Evolutionary conservation across 129 eudicot genomes (phyloP).

Genomic region (Flaveria sonorensis): DNA sequence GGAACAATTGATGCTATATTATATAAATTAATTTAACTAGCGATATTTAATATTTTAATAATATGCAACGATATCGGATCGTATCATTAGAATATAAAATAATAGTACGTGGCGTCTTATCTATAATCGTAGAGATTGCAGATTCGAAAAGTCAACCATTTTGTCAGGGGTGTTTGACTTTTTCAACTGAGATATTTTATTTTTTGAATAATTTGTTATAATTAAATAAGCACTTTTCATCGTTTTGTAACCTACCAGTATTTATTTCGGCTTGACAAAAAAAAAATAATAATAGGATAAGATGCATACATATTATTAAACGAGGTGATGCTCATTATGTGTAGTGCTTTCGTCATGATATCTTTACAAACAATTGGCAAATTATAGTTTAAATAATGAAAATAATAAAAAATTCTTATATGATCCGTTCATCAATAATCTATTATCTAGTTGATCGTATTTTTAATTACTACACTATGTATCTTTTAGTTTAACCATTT

Average conservation of each 20-base stretch:
- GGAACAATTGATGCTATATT: constrained; percentile 14
- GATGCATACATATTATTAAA: background rate
- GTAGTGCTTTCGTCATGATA: constrained; percentile 21
- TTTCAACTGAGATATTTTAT: constrained; percentile 4
- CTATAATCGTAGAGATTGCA: background rate
- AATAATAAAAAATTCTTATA: too few species aligned
- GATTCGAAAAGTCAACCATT: background rate
- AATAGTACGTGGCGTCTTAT: constrained; percentile 6
- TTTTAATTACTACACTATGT: too few species aligned
- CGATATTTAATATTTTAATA: too few species aligned
- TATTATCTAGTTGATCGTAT: too few species aligned
- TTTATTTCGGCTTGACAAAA: constrained; percentile 15
- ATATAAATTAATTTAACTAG: background rate
- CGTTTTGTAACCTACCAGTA: constrained; percentile 19
- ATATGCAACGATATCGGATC: constrained; percentile 6
- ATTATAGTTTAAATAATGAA: too few species aligned
- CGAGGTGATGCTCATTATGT: constrained; percentile 6
- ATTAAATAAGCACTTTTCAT: background rate
- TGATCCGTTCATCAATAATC: too few species aligned
- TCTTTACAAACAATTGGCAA: background rate
- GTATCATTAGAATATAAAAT: constrained; percentile 11
- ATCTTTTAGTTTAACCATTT: too few species aligned
- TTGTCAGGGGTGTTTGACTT: constrained; percentile 17
- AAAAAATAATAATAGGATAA: background rate
- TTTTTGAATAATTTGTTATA: background rate